phyloP scores from a whole-genome alignment of 345 rosid genomes.

The Syzygium oleosum region DNA sequence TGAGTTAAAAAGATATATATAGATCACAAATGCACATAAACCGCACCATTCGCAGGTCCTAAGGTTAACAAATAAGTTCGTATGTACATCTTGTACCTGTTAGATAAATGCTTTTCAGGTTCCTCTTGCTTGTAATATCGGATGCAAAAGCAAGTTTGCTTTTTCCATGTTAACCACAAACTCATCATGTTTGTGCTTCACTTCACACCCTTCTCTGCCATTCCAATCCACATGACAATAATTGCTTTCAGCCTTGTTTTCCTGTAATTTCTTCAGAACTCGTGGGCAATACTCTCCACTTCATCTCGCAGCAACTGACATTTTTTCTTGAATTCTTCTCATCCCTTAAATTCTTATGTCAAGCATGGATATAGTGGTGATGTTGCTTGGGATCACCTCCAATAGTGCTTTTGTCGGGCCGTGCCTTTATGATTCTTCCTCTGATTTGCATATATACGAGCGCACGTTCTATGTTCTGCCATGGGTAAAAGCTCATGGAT shows the following conservation, averaged over 20 bases:
- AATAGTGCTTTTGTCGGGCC: not conserved
- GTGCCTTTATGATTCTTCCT: not conserved
- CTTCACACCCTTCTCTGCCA: no score
- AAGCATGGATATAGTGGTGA: not conserved
- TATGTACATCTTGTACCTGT: no score
- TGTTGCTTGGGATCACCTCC: not conserved
- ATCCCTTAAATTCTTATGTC: not conserved
- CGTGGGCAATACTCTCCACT: not conserved
- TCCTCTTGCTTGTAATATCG: no score
- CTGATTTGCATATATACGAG: not conserved
- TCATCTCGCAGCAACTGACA: not conserved
- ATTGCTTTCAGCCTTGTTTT: not conserved
- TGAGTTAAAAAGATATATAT: no score
- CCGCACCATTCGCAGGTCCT: no score
- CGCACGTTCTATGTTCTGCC: no score
- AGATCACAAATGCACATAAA: no score
- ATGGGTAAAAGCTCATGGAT: not conserved
- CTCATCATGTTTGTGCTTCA: not conserved
- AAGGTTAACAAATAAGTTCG: no score
- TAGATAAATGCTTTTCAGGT: no score
- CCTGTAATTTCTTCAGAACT: not conserved
- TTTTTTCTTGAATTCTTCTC: not conserved
- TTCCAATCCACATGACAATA: no score
- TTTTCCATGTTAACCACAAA: not conserved
- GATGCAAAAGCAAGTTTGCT: not conserved